Evolutionary conservation across 2,329 filamentous ascomycete genomes (phyloP).

Genomic region (Aspergillus sp.): DNA sequence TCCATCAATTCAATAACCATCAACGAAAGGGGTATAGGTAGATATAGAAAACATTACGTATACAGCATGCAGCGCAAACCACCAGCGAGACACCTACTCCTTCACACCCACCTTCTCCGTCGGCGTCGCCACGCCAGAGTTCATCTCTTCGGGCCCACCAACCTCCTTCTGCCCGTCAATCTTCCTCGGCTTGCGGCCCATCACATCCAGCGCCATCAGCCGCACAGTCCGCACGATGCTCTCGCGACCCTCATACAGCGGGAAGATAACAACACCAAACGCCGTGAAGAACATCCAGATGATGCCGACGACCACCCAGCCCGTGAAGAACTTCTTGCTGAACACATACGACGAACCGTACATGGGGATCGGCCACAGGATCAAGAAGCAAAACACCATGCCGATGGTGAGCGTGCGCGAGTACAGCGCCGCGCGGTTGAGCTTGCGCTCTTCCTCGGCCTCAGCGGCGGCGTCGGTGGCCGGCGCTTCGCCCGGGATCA

Average conservation of each 20-base stretch:
- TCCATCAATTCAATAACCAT: neutral
- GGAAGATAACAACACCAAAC: slow-evolving; percentile 74
- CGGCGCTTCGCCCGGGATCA: slow-evolving; percentile 52
- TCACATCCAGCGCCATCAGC: slow-evolving; percentile 61
- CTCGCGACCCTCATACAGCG: slow-evolving; percentile 72
- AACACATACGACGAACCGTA: slow-evolving; percentile 82
- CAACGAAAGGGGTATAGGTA: neutral
- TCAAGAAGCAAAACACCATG: slow-evolving; percentile 67
- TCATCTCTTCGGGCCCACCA: slow-evolving; percentile 4
- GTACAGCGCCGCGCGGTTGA: slow-evolving; percentile 54
- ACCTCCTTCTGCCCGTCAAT: slow-evolving; percentile 26
- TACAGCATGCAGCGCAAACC: slow-evolving; percentile 8
- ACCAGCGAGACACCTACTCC: too few species aligned
- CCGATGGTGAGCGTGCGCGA: slow-evolving; percentile 58
- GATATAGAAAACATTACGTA: slow-evolving; percentile 8
- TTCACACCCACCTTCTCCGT: slow-evolving; percentile 7
- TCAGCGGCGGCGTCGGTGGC: slow-evolving; percentile 33
- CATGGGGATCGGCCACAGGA: slow-evolving; percentile 92
- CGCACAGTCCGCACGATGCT: slow-evolving; percentile 63
- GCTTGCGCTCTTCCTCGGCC: slow-evolving; percentile 44
- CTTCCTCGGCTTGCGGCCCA: slow-evolving; percentile 31
- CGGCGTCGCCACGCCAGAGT: slow-evolving; percentile 9
- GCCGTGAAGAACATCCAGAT: slow-evolving; percentile 75
- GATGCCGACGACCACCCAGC: slow-evolving; percentile 74
- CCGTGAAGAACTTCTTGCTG: slow-evolving; percentile 76